phyloP scores from a whole-genome alignment of 148 eudicot species.

The Rhododendron vialii region DNA sequence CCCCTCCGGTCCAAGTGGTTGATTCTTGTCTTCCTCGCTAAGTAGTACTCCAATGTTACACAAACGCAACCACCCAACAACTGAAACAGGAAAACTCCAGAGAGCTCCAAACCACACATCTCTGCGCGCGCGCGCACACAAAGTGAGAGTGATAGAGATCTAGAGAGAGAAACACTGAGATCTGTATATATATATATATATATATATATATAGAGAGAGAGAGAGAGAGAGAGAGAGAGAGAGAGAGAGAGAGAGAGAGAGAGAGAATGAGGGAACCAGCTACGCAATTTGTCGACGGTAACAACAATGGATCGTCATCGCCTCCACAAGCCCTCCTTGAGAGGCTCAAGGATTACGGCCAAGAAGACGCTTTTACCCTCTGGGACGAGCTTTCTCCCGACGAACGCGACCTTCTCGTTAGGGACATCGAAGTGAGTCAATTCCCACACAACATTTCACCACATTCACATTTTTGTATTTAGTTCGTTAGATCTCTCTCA shows the following conservation, averaged over 20 bases:
- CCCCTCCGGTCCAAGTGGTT: not conserved
- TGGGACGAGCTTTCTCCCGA: slow-evolving; percentile 82
- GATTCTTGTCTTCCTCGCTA: slow-evolving; percentile 7
- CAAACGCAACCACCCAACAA: not conserved
- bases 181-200: not conserved
- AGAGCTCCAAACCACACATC: not conserved
- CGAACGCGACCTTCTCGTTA: slow-evolving; percentile 60
- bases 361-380: slow-evolving; percentile 80
- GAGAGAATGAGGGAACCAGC: slow-evolving; percentile 31
- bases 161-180: not conserved
- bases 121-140: not conserved
- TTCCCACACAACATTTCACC: not conserved
- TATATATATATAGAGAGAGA: too few relatives aligned
- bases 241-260: not conserved
- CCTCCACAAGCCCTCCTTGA: slow-evolving; percentile 77
- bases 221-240: not conserved
- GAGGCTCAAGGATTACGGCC: slow-evolving; percentile 91
- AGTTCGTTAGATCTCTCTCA: not conserved
- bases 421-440: slow-evolving; percentile 77
- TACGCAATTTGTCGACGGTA: slow-evolving; percentile 11
- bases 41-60: not conserved
- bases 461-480: too few relatives aligned
- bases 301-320: slow-evolving; percentile 12
- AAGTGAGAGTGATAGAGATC: slow-evolving; percentile 8
- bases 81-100: not conserved